Conservation (phyloP, 2,329 filamentous ascomycete genomes). For the Pseudogymnoascus sp. region DNA sequence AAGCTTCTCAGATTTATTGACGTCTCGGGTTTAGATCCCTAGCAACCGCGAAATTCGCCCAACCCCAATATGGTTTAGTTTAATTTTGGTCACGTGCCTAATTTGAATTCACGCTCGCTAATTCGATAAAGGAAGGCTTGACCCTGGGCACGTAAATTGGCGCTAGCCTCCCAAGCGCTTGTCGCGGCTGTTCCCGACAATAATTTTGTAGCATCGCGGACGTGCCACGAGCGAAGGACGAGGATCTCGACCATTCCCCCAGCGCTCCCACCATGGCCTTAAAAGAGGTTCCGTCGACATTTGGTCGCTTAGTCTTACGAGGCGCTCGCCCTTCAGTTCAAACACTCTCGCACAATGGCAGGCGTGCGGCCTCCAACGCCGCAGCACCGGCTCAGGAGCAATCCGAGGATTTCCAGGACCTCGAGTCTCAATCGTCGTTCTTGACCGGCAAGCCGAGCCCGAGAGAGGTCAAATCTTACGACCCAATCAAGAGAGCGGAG, state of each 20-base stretch:
- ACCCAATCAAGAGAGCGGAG: conserved; percentile 40
- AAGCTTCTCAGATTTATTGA: conserved; percentile 7
- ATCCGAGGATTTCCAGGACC: conserved; percentile 31
- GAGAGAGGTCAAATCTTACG: conserved; percentile 35
- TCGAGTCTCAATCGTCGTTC: conserved; percentile 41
- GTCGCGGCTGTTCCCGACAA: conserved; percentile 9
- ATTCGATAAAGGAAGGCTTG: neutral
- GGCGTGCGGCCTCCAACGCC: conserved; percentile 25
- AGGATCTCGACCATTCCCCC: conserved; percentile 1
- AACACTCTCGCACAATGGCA: conserved; percentile 15
- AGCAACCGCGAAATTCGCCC: conserved; percentile 7
- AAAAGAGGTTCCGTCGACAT: conserved; percentile 25
- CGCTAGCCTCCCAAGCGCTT: conserved; percentile 6
- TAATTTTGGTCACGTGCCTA: neutral
- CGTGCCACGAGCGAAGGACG: neutral
- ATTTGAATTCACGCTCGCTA: neutral
- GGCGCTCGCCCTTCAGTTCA: conserved; percentile 17
- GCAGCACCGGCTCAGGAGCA: conserved; percentile 20
- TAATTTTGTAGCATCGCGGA: conserved; percentile 10
- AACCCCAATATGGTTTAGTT: neutral
- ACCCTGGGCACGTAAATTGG: neutral
- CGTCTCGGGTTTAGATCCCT: conserved; percentile 9
- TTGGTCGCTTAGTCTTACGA: conserved; percentile 23
- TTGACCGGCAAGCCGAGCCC: conserved; percentile 28
- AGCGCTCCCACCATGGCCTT: conserved; percentile 24